Evolutionary conservation across 768 basidiomycete species (phyloP), one percentile per base, ranked within the genome.

Genomic region (Trametes elegans): DNA sequence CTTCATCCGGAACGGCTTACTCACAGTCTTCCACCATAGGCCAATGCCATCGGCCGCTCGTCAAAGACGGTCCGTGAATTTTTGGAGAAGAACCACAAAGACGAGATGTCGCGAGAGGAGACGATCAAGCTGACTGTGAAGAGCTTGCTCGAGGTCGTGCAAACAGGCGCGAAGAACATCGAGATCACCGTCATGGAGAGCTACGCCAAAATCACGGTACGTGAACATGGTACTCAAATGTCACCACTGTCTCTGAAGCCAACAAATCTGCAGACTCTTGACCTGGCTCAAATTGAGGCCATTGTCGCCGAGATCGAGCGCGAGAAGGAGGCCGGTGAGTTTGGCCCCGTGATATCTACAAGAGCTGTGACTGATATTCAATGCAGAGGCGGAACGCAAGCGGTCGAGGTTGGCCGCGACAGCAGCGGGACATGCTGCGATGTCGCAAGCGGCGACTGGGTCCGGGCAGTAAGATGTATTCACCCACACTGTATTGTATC

Each of bases 161-260:
- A 98, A 74, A 98, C 97, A 2, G 97, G 97, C n/a, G 97, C 97
- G 5, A 98, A 98, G 78, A 99, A 99, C 72, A 98, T 99, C 59
- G 97, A 99, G 71, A 93, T 99, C 64, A 94, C 90, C 58, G 91
- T 98, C 40, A 95, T 98, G 92, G 94, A 97, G 67, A 82, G 87
- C 57, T 98, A 93, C 69, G 91, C 92, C 56, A 90, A 94, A 74
- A 84, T 96, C 50, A 91, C 92, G 40, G 95, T 97, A 60, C 60
- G 81, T 66, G n/a, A 19, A 18, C 31, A 40, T 41, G 28, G n/a
- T n/a, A n/a, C 29, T 31, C 10, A 32, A 18, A 31, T 52, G 27
- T 19, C 32, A 47, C 45, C 18, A 49, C 41, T 36, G 11, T 18
- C 43, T 1, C 21, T 36, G 3, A 26, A 13, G 34, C 66, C 27